Evolutionary conservation across 2,329 filamentous ascomycete species (phyloP).

Genomic region (Erysiphe pulchra): DNA sequence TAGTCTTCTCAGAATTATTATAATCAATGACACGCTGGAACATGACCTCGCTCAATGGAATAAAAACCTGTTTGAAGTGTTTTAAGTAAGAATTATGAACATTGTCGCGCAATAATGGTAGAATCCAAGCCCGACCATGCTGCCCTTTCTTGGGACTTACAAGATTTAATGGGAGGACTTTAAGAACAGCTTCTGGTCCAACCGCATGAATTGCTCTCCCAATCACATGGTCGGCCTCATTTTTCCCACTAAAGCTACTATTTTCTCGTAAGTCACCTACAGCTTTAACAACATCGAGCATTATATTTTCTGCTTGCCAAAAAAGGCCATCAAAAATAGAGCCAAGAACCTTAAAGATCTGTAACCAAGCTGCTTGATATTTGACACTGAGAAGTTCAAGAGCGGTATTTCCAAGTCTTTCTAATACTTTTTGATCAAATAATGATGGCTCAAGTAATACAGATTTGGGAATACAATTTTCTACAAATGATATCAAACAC

Average conservation of each 20-base stretch:
- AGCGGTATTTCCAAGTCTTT: constrained; percentile 50
- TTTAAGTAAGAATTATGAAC: constrained; percentile 67
- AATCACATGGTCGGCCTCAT: constrained; percentile 77
- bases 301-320: constrained; percentile 61
- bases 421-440: constrained; percentile 73
- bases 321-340: constrained; percentile 69
- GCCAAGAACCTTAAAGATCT: constrained; percentile 72
- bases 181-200: constrained; percentile 64
- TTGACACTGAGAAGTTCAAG: constrained; percentile 62
- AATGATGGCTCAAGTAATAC: constrained; percentile 73
- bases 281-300: constrained; percentile 48
- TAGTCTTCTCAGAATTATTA: constrained; percentile 60
- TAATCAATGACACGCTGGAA: constrained; percentile 75
- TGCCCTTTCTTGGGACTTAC: constrained; percentile 50
- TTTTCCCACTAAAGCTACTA: constrained; percentile 76
- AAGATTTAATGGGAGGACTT: constrained; percentile 67
- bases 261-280: constrained; percentile 74
- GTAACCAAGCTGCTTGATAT: constrained; percentile 82
- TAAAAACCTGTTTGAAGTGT: constrained; percentile 67
- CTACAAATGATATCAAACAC: constrained; percentile 78
- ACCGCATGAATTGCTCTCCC: constrained; percentile 71
- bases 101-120: constrained; percentile 72
- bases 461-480: constrained; percentile 62
- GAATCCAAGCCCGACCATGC: constrained; percentile 75
- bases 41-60: constrained; percentile 71